Percentiles rank a stretch among this genome's conserved stretches.
Conservation (phyloP, 495 filamentous ascomycete genomes). For the Penicillium argentinense region DNA sequence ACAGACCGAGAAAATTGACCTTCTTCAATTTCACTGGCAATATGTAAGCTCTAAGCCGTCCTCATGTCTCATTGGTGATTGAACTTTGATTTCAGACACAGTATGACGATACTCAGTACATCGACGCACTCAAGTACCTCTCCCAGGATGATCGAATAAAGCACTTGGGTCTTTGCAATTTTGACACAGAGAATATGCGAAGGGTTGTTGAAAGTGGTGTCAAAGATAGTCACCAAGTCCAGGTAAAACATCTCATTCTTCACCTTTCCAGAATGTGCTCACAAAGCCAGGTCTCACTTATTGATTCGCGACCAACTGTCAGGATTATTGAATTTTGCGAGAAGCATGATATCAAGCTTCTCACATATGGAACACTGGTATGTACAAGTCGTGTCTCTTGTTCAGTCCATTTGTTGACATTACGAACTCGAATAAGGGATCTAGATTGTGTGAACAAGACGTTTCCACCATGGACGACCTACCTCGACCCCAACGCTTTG, state of each 20-base stretch:
- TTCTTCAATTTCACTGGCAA: slow-evolving; percentile 50
- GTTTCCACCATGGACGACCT: slow-evolving; percentile 4
- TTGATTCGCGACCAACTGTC: slow-evolving; percentile 33
- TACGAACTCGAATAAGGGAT: too few relatives aligned
- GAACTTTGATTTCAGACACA: too few relatives aligned
- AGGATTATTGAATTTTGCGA: slow-evolving; percentile 36
- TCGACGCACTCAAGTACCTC: slow-evolving; percentile 32
- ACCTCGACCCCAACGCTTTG: neutral
- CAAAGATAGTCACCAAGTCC: slow-evolving; percentile 43
- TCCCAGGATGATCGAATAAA: slow-evolving; percentile 30
- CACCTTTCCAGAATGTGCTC: too few relatives aligned
- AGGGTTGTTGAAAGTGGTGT: slow-evolving; percentile 34
- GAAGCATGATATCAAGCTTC: slow-evolving; percentile 38
- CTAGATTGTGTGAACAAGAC: too few relatives aligned
- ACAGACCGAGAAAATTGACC: slow-evolving; percentile 32
- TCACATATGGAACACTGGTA: slow-evolving; percentile 44
- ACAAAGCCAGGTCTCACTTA: slow-evolving; percentile 47
- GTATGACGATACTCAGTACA: slow-evolving; percentile 41
- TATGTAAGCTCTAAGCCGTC: slow-evolving; percentile 28
- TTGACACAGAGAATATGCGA: slow-evolving; percentile 36
- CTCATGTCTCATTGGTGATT: too few relatives aligned
- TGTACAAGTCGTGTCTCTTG: too few relatives aligned
- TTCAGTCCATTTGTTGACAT: too few relatives aligned
- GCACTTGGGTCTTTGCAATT: slow-evolving; percentile 44
- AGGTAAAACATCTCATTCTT: slow-evolving; percentile 28